Evolutionary conservation across 2,329 filamentous ascomycete genomes (phyloP).

Genomic region (Fusarium incarnatum): DNA sequence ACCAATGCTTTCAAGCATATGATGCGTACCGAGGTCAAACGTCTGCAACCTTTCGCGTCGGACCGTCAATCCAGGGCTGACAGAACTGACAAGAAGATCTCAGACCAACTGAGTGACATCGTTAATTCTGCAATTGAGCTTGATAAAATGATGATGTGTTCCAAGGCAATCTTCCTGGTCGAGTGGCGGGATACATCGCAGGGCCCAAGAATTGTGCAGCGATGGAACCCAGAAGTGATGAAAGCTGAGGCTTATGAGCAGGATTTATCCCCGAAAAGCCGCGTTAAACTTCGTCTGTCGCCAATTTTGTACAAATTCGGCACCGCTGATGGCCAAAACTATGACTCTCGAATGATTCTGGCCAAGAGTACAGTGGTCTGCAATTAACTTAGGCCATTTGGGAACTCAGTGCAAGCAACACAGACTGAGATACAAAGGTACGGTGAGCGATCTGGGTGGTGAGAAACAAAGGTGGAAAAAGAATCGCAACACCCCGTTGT

Average conservation of each 20-base stretch:
- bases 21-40: not conserved
- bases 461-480: not conserved
- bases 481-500: not conserved
- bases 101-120: not conserved
- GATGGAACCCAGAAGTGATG: conserved; percentile 4
- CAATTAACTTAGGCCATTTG: not conserved
- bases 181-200: not conserved
- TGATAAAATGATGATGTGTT: conserved; percentile 19
- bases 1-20: rapidly evolving
- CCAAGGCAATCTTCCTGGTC: conserved; percentile 9
- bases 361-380: conserved; percentile 30
- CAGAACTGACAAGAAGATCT: not conserved
- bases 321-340: conserved; percentile 22
- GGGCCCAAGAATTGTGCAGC: rapidly evolving
- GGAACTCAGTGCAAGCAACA: not conserved
- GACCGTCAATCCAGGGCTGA: rapidly evolving
- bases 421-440: not conserved
- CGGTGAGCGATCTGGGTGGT: not conserved
- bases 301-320: conserved; percentile 14
- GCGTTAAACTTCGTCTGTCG: not conserved
- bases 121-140: conserved; percentile 4
- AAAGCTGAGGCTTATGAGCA: rapidly evolving
- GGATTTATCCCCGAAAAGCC: rapidly evolving
- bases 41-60: not conserved
- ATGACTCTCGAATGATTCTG: not conserved